A percentile compares a stretch with the other conserved stretches of the same genome.
These are phyloP conservation scores for Mycena pura DNA, from an alignment of 768 basidiomycete species.

Conservation along the genomic window DNA sequence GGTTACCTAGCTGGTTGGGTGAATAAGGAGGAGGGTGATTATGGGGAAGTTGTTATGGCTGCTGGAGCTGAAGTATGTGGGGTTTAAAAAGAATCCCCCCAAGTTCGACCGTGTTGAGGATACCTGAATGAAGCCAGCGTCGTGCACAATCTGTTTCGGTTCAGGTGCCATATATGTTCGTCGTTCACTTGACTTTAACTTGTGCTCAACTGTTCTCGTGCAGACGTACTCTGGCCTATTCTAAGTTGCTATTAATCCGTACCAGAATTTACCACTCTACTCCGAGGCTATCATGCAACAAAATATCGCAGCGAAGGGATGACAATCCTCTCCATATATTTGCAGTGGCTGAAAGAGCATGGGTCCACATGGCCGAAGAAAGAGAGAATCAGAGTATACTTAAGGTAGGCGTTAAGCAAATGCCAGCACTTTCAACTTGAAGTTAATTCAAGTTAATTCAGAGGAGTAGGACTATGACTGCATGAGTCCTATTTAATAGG, in stretches of 20 bases:
- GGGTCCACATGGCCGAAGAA: conserved; percentile 98
- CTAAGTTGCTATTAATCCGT: conserved; percentile 98
- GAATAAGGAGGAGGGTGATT: conserved; percentile 82
- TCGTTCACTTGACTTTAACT: conserved; percentile 23
- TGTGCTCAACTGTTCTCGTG: conserved; percentile 11
- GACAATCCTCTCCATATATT: conserved; percentile 98
- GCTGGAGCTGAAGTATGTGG: conserved; percentile 77
- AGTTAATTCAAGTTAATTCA: too few species aligned
- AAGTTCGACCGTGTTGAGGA: conserved; percentile 98
- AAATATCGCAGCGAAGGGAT: conserved; percentile 80
- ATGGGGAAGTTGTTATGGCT: conserved; percentile 85
- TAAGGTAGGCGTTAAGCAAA: too few species aligned
- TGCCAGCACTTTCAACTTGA: too few species aligned
- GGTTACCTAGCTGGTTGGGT: conserved; percentile 97
- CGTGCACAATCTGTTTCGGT: conserved; percentile 97
- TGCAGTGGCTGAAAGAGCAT: conserved; percentile 95
- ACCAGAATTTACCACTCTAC: conserved; percentile 90
- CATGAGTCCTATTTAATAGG: too few species aligned
- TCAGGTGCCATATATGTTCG: conserved; percentile 92
- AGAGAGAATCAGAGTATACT: conserved; percentile 97
- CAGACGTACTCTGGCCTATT: conserved; percentile 97
- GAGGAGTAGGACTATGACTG: too few species aligned
- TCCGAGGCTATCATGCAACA: conserved; percentile 86
- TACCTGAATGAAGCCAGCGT: conserved; percentile 97
- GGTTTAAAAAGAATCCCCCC: conserved; percentile 91